Conservation (phyloP, 2,329 filamentous ascomycete species). For the Monosporascus cannonballus region DNA sequence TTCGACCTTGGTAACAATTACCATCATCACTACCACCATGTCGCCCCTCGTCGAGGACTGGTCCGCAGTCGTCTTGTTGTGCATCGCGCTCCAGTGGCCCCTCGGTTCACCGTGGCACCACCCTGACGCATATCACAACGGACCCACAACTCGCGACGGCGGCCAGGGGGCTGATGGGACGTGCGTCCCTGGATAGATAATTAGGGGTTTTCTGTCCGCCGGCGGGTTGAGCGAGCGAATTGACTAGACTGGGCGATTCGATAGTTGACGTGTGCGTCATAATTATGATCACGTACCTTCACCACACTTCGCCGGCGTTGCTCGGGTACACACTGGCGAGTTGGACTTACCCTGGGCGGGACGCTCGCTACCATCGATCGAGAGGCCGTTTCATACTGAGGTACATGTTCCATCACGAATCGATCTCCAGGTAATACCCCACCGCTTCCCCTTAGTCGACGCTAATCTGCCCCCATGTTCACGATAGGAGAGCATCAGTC, state of each 20-base stretch:
- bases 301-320: constrained; percentile 48
- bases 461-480: neutral
- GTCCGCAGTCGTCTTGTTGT: constrained; percentile 45
- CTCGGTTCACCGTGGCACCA: constrained; percentile 57
- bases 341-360: constrained; percentile 56
- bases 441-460: constrained; percentile 47
- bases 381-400: constrained; percentile 56
- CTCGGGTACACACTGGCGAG: constrained; percentile 47
- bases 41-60: constrained; percentile 50
- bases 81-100: constrained; percentile 54
- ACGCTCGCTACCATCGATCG: constrained; percentile 57
- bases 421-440: constrained; percentile 58
- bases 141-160: constrained; percentile 37
- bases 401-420: constrained; percentile 61
- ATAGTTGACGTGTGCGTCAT: constrained; percentile 5
- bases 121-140: constrained; percentile 51
- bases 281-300: constrained; percentile 71
- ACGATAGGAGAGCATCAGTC: constrained; percentile 1
- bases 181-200: constrained; percentile 49
- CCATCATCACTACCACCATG: too few species aligned
- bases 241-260: neutral
- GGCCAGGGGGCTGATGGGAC: constrained; percentile 31
- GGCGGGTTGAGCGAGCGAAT: too few species aligned
- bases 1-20: too few species aligned
- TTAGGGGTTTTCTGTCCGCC: neutral